phyloP scores from a whole-genome alignment of 331 rosid species.

The Quercus tomentella region DNA sequence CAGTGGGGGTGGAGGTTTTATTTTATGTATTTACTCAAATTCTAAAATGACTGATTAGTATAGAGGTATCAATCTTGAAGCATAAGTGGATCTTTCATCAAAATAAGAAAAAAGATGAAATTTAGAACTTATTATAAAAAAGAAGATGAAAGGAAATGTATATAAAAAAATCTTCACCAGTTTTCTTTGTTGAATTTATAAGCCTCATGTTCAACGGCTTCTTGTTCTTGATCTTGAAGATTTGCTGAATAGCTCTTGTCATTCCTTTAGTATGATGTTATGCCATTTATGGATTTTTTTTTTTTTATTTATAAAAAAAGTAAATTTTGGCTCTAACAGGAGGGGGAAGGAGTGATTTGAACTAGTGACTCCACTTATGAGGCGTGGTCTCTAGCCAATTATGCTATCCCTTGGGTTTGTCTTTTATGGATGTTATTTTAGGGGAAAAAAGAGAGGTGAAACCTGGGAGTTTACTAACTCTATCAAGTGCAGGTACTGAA shows the following conservation, averaged over 20 bases:
- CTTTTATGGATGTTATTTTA: background rate
- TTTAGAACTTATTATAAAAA: background rate
- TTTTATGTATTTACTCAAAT: background rate
- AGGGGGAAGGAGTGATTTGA: no score
- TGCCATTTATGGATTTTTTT: background rate
- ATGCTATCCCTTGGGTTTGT: background rate
- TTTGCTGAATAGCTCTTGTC: background rate
- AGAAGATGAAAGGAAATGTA: background rate
- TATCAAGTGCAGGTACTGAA: background rate
- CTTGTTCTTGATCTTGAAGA: background rate
- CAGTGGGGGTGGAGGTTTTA: background rate
- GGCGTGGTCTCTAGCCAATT: no score
- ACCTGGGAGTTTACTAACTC: background rate
- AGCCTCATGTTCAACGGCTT: background rate
- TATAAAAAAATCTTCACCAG: background rate
- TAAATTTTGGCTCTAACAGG: no score
- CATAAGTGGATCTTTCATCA: background rate
- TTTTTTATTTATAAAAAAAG: no score
- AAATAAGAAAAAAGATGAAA: no score
- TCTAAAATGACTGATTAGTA: background rate
- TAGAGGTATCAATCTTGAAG: background rate
- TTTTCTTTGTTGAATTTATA: background rate
- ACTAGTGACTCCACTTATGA: no score
- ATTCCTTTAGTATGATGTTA: background rate
- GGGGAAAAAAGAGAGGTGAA: background rate